These are phyloP conservation scores for Tuctoria greenei DNA, from an alignment of 176 grass and related monocot genomes.

Conservation along the genomic window DNA sequence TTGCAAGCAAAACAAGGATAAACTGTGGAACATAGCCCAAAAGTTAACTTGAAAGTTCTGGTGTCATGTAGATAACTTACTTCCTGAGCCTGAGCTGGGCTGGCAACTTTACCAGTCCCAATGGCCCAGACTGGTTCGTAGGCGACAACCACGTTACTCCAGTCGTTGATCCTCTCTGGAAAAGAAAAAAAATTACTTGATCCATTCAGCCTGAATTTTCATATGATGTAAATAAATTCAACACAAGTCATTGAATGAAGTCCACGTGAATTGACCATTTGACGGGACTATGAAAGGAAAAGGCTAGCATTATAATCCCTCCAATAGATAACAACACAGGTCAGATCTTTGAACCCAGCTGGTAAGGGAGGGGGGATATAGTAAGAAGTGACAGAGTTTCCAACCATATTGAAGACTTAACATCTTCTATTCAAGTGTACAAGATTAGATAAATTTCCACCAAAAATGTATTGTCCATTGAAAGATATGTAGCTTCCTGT, in stretches of 20 bases:
- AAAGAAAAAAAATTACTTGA: slow-evolving; percentile 28
- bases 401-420: neutral
- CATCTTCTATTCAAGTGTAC: neutral
- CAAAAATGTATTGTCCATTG: neutral
- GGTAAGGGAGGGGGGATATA: neutral
- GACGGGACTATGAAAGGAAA: neutral
- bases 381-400: neutral
- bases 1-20: neutral
- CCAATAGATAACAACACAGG: neutral
- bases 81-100: slow-evolving; percentile 92
- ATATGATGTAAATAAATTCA: neutral
- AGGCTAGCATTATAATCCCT: neutral
- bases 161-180: slow-evolving; percentile 75
- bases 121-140: slow-evolving; percentile 99
- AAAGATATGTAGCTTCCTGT: neutral
- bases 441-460: neutral
- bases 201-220: slow-evolving; percentile 7
- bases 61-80: slow-evolving; percentile 47
- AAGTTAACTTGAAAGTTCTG: neutral
- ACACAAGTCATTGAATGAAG: neutral
- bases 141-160: slow-evolving; percentile 85
- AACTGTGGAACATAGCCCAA: neutral
- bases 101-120: slow-evolving; percentile 94
- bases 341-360: neutral
- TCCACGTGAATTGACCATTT: neutral